Percentiles rank a stretch among this genome's conserved stretches.
These are phyloP conservation scores for Candida railenensis DNA, from an alignment of 805 yeast species.

Conservation along the genomic window DNA sequence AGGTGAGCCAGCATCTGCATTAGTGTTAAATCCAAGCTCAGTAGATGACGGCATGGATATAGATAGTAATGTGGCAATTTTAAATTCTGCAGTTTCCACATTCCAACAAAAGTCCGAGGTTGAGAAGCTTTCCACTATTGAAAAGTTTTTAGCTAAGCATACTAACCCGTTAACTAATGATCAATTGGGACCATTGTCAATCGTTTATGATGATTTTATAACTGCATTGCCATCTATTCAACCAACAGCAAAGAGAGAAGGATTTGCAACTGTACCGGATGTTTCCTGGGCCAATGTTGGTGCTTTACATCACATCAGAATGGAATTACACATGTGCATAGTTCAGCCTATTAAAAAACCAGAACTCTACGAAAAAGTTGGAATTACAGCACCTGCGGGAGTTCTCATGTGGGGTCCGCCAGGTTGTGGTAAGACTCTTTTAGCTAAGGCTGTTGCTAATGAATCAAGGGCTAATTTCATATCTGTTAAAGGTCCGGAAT, in stretches of 20 bases:
- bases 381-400: slow-evolving; percentile 96
- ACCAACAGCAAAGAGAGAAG: slow-evolving; percentile 97
- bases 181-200: slow-evolving; percentile 74
- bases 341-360: slow-evolving; percentile 96
- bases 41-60: neutral
- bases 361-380: slow-evolving; percentile 83
- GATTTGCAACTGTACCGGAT: slow-evolving; percentile 97
- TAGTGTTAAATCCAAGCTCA: slow-evolving; percentile 4
- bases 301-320: slow-evolving; percentile 75
- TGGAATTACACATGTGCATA: slow-evolving; percentile 94
- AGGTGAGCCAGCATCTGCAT: slow-evolving; percentile 18
- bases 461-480: slow-evolving; percentile 96
- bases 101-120: slow-evolving; percentile 33
- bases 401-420: slow-evolving; percentile 99
- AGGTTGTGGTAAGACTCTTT: slow-evolving; percentile 95
- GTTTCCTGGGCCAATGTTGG: slow-evolving; percentile 96
- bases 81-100: slow-evolving; percentile 1
- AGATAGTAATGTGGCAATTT: neutral
- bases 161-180: slow-evolving; percentile 77
- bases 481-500: slow-evolving; percentile 93
- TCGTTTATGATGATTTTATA: slow-evolving; percentile 76
- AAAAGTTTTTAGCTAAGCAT: slow-evolving; percentile 66
- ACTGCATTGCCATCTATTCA: slow-evolving; percentile 89
- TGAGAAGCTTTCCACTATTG: slow-evolving; percentile 59
- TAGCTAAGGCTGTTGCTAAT: slow-evolving; percentile 97